Evolutionary conservation across 768 basidiomycete genomes (phyloP).

Genomic region (Gautieria morchelliformis): DNA sequence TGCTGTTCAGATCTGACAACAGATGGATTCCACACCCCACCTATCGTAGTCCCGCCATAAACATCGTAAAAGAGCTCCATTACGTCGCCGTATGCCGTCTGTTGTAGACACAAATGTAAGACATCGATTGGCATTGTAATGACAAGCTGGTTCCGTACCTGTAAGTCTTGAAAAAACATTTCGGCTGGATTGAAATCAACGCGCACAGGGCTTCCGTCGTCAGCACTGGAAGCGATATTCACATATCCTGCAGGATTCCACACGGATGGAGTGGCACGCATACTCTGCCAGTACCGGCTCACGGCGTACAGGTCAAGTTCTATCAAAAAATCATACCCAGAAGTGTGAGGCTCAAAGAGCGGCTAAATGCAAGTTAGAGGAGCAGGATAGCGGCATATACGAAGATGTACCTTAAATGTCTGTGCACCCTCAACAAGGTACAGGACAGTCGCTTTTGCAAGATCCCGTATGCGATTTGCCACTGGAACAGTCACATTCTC

Average conservation of each 20-base stretch:
- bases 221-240: slow-evolving; percentile 29
- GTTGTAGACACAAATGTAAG: slow-evolving; percentile 6
- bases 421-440: slow-evolving; percentile 44
- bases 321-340: slow-evolving; percentile 81
- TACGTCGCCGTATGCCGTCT: slow-evolving; percentile 68
- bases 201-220: slow-evolving; percentile 22
- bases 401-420: slow-evolving; percentile 46
- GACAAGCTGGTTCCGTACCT: slow-evolving; percentile 36
- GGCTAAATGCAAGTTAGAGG: slow-evolving; percentile 32
- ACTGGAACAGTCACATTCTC: slow-evolving; percentile 52
- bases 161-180: slow-evolving; percentile 58
- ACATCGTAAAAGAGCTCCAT: slow-evolving; percentile 80
- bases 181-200: slow-evolving; percentile 78
- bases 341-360: slow-evolving; percentile 76
- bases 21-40: slow-evolving; percentile 79
- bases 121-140: neutral
- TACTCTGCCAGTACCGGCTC: slow-evolving; percentile 67
- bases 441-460: slow-evolving; percentile 70
- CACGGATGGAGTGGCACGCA: slow-evolving; percentile 39
- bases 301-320: slow-evolving; percentile 55
- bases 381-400: neutral
- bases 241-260: slow-evolving; percentile 40
- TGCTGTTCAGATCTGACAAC: slow-evolving; percentile 39
- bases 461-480: slow-evolving; percentile 57
- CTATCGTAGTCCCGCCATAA: slow-evolving; percentile 69